Percentiles rank a stretch among this genome's conserved stretches.
These are phyloP conservation scores for Sorghum bicolor DNA, from an alignment of 176 grass and related monocot species.

Conservation along the genomic window Sorghum_bicolor_NCBIv3 NC_012872.2:66802001-66802500, in stretches of 20 bases:
- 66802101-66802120: neutral
- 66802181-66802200: neutral
- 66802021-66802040: neutral
- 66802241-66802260: neutral
- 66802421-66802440: neutral
- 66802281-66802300: constrained; percentile 1
- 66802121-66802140: neutral
- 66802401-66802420: neutral
- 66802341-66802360: neutral
- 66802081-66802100: neutral
- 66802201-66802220: neutral
- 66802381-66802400: neutral
- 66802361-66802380: neutral
- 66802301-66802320: neutral
- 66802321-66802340: neutral
- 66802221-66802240: neutral
- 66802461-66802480: neutral
- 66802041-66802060: neutral
- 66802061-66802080: neutral
- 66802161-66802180: neutral
- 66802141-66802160: neutral
- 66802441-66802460: neutral
- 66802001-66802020: neutral
- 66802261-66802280: neutral
- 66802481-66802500: neutral